These are phyloP conservation scores for Phytophthora brassicae DNA, from an alignment of 352 stramenopile genomes.

Conservation along the genomic window DNA sequence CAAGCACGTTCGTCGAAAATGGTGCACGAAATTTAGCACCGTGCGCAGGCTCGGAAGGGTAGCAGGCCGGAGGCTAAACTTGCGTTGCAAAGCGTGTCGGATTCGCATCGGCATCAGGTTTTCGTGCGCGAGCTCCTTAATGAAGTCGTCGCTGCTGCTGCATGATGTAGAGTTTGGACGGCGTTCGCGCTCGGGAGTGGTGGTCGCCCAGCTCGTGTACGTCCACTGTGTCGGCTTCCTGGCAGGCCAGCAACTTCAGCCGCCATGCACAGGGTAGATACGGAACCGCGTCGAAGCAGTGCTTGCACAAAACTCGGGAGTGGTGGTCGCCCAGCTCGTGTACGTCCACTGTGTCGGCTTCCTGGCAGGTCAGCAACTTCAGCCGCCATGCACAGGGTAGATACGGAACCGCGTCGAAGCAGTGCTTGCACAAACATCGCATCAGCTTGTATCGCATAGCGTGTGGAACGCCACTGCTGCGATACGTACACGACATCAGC, in stretches of 20 bases:
- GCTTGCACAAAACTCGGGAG: constrained; percentile 8
- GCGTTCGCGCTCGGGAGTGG: not conserved
- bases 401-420: not conserved
- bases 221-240: not conserved
- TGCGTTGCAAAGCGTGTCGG: not conserved
- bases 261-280: constrained; percentile 5
- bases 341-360: not conserved
- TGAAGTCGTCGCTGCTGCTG: constrained; percentile 1
- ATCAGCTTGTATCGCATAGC: constrained; percentile 3
- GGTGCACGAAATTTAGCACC: constrained; percentile 13
- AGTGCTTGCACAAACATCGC: not conserved
- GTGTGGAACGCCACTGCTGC: no score
- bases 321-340: not conserved
- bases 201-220: not conserved
- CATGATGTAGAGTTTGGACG: not conserved
- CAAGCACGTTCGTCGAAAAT: not conserved
- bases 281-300: not conserved
- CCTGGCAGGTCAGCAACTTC: constrained; percentile 2
- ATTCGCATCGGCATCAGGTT: constrained; percentile 13
- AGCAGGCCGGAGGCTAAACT: not conserved
- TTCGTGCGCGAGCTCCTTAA: constrained; percentile 2
- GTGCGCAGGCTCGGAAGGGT: not conserved
- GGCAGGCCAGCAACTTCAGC: constrained; percentile 10
- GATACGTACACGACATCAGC: not conserved
- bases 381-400: not conserved